Evolutionary conservation across 2,329 filamentous ascomycete species (phyloP).

Genomic region (Botryosphaeria dothidea): DNA sequence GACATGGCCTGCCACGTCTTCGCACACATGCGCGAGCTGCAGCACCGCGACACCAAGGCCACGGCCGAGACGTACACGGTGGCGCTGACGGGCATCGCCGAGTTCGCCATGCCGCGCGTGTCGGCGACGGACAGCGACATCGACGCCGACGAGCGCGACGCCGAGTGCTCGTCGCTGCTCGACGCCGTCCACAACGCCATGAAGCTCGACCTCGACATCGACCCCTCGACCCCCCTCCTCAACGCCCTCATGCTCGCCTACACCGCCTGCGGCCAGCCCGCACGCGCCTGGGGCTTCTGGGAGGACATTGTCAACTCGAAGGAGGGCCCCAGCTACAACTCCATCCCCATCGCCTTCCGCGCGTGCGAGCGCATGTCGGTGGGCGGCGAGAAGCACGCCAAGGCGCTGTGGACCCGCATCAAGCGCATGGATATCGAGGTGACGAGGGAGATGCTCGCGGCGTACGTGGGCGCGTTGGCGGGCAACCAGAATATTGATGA

Average conservation of each 20-base stretch:
- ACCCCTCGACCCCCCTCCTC: conserved; percentile 72
- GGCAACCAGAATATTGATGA: conserved; percentile 71
- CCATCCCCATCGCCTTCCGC: conserved; percentile 77
- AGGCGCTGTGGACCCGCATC: conserved; percentile 69
- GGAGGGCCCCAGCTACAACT: conserved; percentile 85
- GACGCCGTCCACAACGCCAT: conserved; percentile 86
- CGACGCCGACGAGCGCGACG: conserved; percentile 49
- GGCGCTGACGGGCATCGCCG: conserved; percentile 75
- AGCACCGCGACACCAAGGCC: conserved; percentile 64
- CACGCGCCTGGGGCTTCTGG: conserved; percentile 77
- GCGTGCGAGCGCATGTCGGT: conserved; percentile 65
- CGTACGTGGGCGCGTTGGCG: conserved; percentile 76
- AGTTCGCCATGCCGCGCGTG: conserved; percentile 35
- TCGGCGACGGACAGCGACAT: conserved; percentile 19
- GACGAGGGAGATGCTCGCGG: conserved; percentile 69
- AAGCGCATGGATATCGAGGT: conserved; percentile 76
- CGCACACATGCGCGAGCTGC: conserved; percentile 86
- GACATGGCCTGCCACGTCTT: conserved; percentile 89
- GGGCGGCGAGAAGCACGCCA: conserved; percentile 46
- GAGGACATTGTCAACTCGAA: conserved; percentile 74
- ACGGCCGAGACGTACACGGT: conserved; percentile 72
- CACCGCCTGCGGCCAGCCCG: conserved; percentile 65
- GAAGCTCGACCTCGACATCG: conserved; percentile 83
- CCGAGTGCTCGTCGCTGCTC: conserved; percentile 41
- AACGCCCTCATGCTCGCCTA: conserved; percentile 90